Percentiles rank a stretch among this genome's conserved stretches.
phyloP scores from a whole-genome alignment of 148 eudicot species.

The Rhododendron kiyosumense region DNA sequence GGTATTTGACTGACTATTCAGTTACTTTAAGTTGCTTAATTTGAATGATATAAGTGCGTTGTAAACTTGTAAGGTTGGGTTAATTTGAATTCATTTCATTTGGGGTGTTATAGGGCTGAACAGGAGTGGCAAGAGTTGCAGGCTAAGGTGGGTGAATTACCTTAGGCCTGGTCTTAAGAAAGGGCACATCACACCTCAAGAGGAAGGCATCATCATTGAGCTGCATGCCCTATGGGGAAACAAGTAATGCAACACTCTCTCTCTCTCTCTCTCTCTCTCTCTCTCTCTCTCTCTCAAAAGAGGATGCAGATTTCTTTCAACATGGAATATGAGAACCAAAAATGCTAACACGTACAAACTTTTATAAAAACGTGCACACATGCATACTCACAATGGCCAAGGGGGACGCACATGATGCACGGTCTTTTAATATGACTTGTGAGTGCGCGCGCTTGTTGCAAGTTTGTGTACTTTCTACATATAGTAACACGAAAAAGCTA shows the following conservation, averaged over 20 bases:
- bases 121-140: slow-evolving; percentile 67
- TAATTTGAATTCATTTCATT: not conserved
- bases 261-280: not conserved
- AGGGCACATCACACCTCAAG: slow-evolving; percentile 63
- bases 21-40: not conserved
- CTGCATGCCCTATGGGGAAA: slow-evolving; percentile 73
- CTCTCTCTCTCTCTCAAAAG: not conserved
- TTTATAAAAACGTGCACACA: too few relatives aligned
- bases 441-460: not conserved
- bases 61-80: not conserved
- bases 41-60: not conserved
- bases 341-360: not conserved
- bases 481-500: too few relatives aligned
- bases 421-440: not conserved
- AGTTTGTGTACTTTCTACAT: not conserved
- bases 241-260: slow-evolving; percentile 31
- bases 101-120: slow-evolving; percentile 44
- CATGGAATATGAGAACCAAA: not conserved
- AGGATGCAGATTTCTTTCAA: not conserved
- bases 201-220: slow-evolving; percentile 66
- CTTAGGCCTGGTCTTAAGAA: slow-evolving; percentile 61
- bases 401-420: not conserved
- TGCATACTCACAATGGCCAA: not conserved
- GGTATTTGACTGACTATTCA: not conserved
- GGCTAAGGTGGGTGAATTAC: slow-evolving; percentile 75